Base-by-base conservation (phyloP, 176 grass and related monocot species). In the Elymus sibiricus region DNA sequence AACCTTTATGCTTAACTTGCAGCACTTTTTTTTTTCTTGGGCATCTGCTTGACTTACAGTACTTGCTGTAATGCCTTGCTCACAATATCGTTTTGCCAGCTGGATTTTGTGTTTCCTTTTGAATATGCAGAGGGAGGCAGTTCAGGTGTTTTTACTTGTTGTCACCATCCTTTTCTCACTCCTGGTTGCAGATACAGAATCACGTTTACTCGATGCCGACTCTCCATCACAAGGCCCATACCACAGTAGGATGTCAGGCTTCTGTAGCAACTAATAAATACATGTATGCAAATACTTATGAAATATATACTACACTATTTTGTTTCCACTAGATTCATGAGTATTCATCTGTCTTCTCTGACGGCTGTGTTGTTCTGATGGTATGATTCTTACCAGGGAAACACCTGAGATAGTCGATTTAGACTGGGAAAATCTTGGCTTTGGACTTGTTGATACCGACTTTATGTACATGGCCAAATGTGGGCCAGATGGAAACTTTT, bases 351-450 rank as follows among this genome's bases (percentile, higher is more conserved):
- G 19, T 31, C 25, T 29, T 51, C 2, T 1, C 25, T 28, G 42
- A 53, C 17, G 44, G 53, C 14, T 77, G n/a, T 15, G 22, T 60
- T 43, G 2, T 60, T 78, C 80, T 87, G 40, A 77, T 25, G 22
- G 27, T 79, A 55, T 37, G 29, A 40, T 39, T 85, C 28, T 78
- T 79, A 21, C 65, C 80, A 93, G 87, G 78, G 95, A 86, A 70
- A 68, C 92, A 58, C 32, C 81, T 10, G 89, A 91, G 3, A 74
- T 81, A 43, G 84, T 76, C 83, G 89, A 88, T 53, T 61, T 95
- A 80, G 93, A 95, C 74, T 97, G 95, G 92, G 92, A 97, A 19
- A 91, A 88, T 79, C 90, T 97, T 79, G 89, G 95, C 66, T 97
- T 91, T 43, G 95, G 87, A 42, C 85, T 93, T 67, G 82, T 94